A percentile compares a stretch with the other conserved stretches of the same genome.
These are phyloP conservation scores for Sophora flavescens DNA, from an alignment of 306 rosid species.

Conservation along the genomic window DNA sequence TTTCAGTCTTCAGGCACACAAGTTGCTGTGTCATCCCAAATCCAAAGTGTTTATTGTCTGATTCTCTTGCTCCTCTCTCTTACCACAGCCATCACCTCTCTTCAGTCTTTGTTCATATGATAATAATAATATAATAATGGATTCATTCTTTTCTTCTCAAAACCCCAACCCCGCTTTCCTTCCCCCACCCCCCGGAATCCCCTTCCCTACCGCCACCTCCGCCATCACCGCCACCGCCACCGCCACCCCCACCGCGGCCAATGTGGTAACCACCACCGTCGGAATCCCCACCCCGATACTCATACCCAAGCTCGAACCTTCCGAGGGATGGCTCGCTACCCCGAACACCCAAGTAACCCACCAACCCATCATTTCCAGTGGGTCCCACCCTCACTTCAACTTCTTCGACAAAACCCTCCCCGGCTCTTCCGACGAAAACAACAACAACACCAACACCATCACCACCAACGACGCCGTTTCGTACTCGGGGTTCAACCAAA, in stretches of 20 bases:
- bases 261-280: background rate
- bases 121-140: slow-evolving; percentile 50
- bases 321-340: slow-evolving; percentile 52
- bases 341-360: slow-evolving; percentile 31
- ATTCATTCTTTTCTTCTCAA: slow-evolving; percentile 59
- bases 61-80: no score
- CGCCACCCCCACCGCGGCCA: background rate
- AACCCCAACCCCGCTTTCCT: slow-evolving; percentile 55
- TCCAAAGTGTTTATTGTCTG: no score
- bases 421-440: background rate
- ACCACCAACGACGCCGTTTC: slow-evolving; percentile 15
- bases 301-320: slow-evolving; percentile 82
- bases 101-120: no score
- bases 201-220: slow-evolving; percentile 30
- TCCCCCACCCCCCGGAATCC: slow-evolving; percentile 49
- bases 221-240: background rate
- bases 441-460: background rate
- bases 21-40: no score
- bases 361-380: slow-evolving; percentile 37
- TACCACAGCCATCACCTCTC: no score
- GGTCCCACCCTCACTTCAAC: slow-evolving; percentile 7
- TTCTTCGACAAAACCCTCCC: slow-evolving; percentile 50
- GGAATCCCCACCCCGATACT: slow-evolving; percentile 51
- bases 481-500: slow-evolving; percentile 64
- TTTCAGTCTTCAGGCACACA: no score